These are phyloP conservation scores for Venturia aucupariae DNA, from an alignment of 2,329 filamentous ascomycete genomes.

Conservation along the genomic window DNA sequence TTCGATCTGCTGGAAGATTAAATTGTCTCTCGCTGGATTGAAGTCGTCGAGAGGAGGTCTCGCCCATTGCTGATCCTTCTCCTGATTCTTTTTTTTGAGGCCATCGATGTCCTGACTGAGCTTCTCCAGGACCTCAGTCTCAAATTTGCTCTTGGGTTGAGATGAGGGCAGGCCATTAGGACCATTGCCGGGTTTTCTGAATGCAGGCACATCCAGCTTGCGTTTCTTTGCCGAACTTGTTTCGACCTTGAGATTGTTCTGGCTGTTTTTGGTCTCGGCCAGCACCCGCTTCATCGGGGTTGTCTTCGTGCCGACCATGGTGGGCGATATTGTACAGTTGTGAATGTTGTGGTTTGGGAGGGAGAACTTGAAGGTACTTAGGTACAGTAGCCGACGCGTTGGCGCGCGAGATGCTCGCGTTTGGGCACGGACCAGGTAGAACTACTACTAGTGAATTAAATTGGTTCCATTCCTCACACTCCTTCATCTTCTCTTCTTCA, in stretches of 20 bases:
- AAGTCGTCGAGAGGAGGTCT: constrained; percentile 53
- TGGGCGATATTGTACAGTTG: not conserved
- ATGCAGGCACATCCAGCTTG: constrained; percentile 53
- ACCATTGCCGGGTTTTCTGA: constrained; percentile 45
- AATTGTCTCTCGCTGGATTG: constrained; percentile 53
- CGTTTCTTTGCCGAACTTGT: constrained; percentile 64
- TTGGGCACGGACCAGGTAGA: no score
- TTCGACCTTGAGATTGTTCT: constrained; percentile 35
- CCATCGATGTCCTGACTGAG: constrained; percentile 86
- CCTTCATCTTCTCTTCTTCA: not conserved
- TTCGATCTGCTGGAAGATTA: constrained; percentile 96
- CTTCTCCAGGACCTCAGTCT: constrained; percentile 89
- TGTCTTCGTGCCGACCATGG: constrained; percentile 1
- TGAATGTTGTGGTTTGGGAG: not conserved
- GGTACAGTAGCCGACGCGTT: not conserved
- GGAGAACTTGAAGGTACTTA: not conserved
- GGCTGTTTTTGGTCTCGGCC: constrained; percentile 36
- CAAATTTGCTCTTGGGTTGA: constrained; percentile 83
- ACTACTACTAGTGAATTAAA: no score
- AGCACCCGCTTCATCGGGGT: constrained; percentile 38
- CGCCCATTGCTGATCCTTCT: constrained; percentile 91
- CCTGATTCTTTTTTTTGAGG: constrained; percentile 75
- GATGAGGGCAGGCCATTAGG: constrained; percentile 48
- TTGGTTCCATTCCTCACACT: no score
- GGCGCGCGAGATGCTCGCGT: not conserved